Percentiles rank a stretch among this genome's conserved stretches.
Conservation (phyloP, 108 stramenopile genomes). For the Nitzschia sp. region DNA sequence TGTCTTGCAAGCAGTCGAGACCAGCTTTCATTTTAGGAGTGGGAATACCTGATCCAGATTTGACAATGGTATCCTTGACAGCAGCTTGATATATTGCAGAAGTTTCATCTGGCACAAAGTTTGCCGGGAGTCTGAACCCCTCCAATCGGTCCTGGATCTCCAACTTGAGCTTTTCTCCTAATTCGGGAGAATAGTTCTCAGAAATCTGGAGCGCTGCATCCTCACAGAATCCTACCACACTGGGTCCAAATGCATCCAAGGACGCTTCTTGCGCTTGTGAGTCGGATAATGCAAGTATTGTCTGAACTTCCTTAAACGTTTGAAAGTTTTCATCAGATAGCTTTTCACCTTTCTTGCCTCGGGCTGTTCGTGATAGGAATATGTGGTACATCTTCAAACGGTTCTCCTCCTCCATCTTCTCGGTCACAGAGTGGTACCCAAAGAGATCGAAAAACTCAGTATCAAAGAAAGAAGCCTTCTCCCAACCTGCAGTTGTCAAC, state of each 20-base stretch:
- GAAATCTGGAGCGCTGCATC: conserved; percentile 63
- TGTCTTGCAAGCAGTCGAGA: conserved; percentile 53
- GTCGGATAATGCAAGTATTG: conserved; percentile 69
- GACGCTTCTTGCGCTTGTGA: conserved; percentile 59
- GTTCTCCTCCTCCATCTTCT: conserved; percentile 55
- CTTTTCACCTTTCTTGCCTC: conserved; percentile 54
- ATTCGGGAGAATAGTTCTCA: conserved; percentile 60
- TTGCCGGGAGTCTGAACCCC: conserved; percentile 57
- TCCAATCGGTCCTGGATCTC: conserved; percentile 49
- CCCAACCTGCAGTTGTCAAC: conserved; percentile 68
- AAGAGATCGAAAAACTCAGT: conserved; percentile 70
- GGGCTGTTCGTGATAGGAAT: conserved; percentile 62
- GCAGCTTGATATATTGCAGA: conserved; percentile 66
- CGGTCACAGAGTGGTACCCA: conserved; percentile 65
- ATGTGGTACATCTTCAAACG: conserved; percentile 76
- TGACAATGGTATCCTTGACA: conserved; percentile 43
- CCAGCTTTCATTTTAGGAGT: conserved; percentile 57
- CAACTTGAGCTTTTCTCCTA: conserved; percentile 66
- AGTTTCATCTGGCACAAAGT: conserved; percentile 59
- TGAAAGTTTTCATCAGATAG: conserved; percentile 60
- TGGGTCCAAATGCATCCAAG: conserved; percentile 69
- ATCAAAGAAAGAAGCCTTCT: conserved; percentile 68
- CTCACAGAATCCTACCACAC: conserved; percentile 58
- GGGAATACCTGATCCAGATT: conserved; percentile 72
- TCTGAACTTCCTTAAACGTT: conserved; percentile 53